Conservation (phyloP, 805 yeast species). For the Wickerhamomyces mucosus region DNA sequence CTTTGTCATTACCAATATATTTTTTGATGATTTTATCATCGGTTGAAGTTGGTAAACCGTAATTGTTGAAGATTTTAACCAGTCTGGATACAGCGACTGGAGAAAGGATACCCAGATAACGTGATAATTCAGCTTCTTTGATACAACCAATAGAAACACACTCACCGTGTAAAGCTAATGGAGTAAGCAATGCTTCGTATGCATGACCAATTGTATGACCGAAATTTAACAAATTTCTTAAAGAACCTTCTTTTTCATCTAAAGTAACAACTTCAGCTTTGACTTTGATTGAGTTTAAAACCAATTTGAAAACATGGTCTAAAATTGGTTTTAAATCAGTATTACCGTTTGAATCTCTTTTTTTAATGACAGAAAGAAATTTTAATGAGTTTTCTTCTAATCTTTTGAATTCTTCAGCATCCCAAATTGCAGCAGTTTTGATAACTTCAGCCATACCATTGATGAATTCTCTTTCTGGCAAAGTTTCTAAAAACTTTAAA, state of each 20-base stretch:
- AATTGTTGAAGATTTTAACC: conserved; percentile 71
- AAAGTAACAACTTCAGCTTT: conserved; percentile 90
- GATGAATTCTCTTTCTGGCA: conserved; percentile 89
- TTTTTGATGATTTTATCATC: conserved; percentile 64
- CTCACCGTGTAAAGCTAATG: conserved; percentile 95
- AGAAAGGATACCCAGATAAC: conserved; percentile 79
- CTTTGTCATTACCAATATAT: conserved; percentile 51
- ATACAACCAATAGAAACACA: conserved; percentile 98
- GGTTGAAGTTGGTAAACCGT: conserved; percentile 75
- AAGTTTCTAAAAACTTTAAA: conserved; percentile 73
- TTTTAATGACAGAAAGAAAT: conserved; percentile 60
- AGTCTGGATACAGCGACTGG: conserved; percentile 93
- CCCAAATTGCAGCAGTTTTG: conserved; percentile 98
- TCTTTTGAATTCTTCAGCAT: conserved; percentile 77
- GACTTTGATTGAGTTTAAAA: conserved; percentile 76
- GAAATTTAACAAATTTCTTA: conserved; percentile 85
- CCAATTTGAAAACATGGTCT: conserved; percentile 70
- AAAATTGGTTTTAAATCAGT: conserved; percentile 63
- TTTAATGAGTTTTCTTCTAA: conserved; percentile 66
- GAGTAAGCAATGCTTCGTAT: conserved; percentile 93
- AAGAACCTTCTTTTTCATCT: conserved; percentile 93
- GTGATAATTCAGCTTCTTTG: conserved; percentile 89
- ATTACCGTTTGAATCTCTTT: conserved; percentile 32
- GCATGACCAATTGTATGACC: conserved; percentile 99
- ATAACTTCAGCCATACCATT: conserved; percentile 98